Conservation (phyloP, 495 filamentous ascomycete species). For the Letharia lupina region DNA sequence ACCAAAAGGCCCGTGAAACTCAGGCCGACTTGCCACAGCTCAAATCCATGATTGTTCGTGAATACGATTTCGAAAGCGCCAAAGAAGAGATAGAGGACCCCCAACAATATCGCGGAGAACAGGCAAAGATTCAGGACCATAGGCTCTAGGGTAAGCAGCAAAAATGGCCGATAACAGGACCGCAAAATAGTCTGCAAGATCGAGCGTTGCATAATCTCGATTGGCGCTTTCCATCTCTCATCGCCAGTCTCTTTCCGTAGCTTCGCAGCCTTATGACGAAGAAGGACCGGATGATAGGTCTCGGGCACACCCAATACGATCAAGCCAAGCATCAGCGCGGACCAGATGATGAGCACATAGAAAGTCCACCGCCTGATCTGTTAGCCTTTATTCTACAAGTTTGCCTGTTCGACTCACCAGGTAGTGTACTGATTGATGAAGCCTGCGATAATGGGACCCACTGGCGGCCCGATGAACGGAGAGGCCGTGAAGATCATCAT, state of each 20-base stretch:
- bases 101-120: conserved; percentile 76
- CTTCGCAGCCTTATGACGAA: conserved; percentile 63
- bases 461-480: conserved; percentile 63
- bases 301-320: conserved; percentile 76
- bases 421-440: conserved; percentile 69
- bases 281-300: conserved; percentile 74
- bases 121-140: conserved; percentile 82
- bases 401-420: conserved; percentile 45
- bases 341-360: conserved; percentile 81
- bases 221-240: conserved; percentile 65
- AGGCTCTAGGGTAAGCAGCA: conserved; percentile 74
- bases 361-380: conserved; percentile 68
- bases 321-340: conserved; percentile 48
- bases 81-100: conserved; percentile 91
- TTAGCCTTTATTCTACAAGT: conserved; percentile 4
- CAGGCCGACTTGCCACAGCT: conserved; percentile 71
- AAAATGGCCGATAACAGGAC: conserved; percentile 70
- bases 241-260: conserved; percentile 73
- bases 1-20: conserved; percentile 75
- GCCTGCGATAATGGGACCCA: conserved; percentile 41
- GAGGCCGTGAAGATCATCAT: conserved; percentile 77
- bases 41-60: conserved; percentile 64
- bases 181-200: conserved; percentile 59
- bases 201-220: conserved; percentile 68
- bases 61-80: conserved; percentile 88